Base-by-base conservation (phyloP, 2,329 filamentous ascomycete genomes). In the Fusarium sp. region DNA sequence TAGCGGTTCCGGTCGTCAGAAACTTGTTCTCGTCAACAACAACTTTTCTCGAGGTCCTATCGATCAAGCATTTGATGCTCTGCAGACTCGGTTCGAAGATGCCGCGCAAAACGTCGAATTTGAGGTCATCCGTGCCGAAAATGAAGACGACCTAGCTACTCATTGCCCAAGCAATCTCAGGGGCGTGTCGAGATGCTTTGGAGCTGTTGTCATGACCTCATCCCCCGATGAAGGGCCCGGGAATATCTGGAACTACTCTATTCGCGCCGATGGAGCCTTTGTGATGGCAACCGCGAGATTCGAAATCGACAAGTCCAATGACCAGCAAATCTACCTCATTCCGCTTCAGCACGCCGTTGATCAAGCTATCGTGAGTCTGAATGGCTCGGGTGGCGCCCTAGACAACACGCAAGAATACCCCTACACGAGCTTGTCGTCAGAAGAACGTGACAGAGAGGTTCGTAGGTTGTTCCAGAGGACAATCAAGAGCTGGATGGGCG, bases 301-400 rank as follows among this genome's bases (percentile, higher is more conserved):
- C 58, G 82, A 88, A 62, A 84, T 89, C 27, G 79, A 87, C 31
- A 79, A 79, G n/a, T 75, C 81, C 39, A 96, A 96, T 70, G 89
- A 92, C 72, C 86, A 85, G 43, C 83, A 97, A 74, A 79, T 94
- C 17, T 96, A 93, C 68, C 76, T 90, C 35, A 78, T 96, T 15
- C 93, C 93, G 1, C 78, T 97, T 19, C 93, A 96, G 73, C 85
- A 87, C 60, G 87, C 91, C 10, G 84, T 97, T 38, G 92, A 97
- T 72, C 76, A 80, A 55, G 85, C 88, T 21, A 97, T 97, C 61
- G 84, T 85, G 4, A 75, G 70, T 9, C 65, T 85, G 25, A 82
- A 84, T 59, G 77, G 78, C 9, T 74, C 76, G 7, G 73, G 73
- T 51, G 69, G 76, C 32, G 73, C 74, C 6, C 78, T 81, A n/a